Conservation (phyloP, 257 asterid species). For the Jaltomata sinuosa region DNA sequence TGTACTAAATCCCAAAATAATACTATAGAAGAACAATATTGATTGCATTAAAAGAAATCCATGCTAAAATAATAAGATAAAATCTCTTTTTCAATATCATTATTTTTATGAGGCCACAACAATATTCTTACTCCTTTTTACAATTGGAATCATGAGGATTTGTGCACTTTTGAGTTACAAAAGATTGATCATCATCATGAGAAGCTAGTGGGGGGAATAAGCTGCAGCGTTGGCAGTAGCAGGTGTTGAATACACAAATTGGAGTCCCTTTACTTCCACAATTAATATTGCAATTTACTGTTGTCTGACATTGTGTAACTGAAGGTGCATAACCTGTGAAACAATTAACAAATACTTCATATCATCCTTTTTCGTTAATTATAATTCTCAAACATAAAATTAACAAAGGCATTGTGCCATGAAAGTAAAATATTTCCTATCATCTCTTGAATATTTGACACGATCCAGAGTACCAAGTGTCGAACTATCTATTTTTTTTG, state of each 20-base stretch:
- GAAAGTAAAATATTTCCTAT: no score
- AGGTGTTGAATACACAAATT: neutral
- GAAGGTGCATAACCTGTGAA: neutral
- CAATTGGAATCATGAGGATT: neutral
- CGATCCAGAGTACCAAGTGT: neutral
- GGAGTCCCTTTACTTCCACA: neutral
- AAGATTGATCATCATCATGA: neutral
- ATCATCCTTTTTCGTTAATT: no score
- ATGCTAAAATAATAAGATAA: neutral
- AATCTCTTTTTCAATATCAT: neutral
- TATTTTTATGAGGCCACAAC: neutral
- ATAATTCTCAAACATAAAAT: no score
- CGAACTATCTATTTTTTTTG: neutral
- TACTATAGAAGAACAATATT: neutral
- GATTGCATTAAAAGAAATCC: neutral
- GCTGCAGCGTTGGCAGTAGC: neutral
- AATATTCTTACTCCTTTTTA: neutral
- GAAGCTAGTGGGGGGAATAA: neutral
- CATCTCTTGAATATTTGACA: no score
- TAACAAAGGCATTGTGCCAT: no score
- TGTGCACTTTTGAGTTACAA: neutral
- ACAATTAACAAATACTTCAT: neutral
- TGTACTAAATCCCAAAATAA: neutral
- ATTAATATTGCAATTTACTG: neutral
- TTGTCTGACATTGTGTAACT: neutral